Base-by-base conservation (phyloP, 106 monocot genomes). In the Dactylorhiza incarnata region DNA sequence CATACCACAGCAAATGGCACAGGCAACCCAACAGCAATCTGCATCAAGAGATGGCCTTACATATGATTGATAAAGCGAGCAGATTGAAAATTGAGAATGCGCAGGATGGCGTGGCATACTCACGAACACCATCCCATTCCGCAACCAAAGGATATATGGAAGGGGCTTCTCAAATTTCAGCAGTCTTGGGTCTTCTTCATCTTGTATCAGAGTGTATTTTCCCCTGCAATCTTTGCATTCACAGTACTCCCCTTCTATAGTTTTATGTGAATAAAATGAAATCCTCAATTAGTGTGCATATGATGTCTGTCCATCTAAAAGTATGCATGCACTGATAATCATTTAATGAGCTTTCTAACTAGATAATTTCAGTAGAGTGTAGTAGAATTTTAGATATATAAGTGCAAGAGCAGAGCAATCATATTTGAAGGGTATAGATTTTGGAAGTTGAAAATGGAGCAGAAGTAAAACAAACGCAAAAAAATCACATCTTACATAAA, bases 61-160 rank as follows among this genome's bases (percentile, higher is more conserved):
- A 75, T 10, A 66, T 5, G 23, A n/a, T n/a, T 48, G 50, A 58
- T 49, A 79, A 69, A 44, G 65, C 5, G 19, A 58, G 61, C 59
- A 20, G 23, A 19, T 58, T 46, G 48, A 72, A 48, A 25, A 44
- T 20, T 3, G 16, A 25, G 23, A 13, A 24, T 58, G 23, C 10
- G 43, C 20, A 55, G 24, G 52, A 44, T 66, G 6, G 2, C 22
- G 45, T 45, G 13, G 71, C 19, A 25, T 73, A 79, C 79, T 79
- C 29, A 79, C 79, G 73, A 79, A 73, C 79, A 79, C 79, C 79
- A 79, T 79, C 79, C 79, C 11, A 79, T 73, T 65, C 79, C 79
- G 65, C 79, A 79, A 2, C 79, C 79, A 79, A 62, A 79, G 73
- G n/a, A n/a, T n/a, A n/a, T 73, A 79, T 11, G 73, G 73, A 29